Evolutionary conservation across 768 basidiomycete species (phyloP).

Genomic region (Scleroderma bovista): DNA sequence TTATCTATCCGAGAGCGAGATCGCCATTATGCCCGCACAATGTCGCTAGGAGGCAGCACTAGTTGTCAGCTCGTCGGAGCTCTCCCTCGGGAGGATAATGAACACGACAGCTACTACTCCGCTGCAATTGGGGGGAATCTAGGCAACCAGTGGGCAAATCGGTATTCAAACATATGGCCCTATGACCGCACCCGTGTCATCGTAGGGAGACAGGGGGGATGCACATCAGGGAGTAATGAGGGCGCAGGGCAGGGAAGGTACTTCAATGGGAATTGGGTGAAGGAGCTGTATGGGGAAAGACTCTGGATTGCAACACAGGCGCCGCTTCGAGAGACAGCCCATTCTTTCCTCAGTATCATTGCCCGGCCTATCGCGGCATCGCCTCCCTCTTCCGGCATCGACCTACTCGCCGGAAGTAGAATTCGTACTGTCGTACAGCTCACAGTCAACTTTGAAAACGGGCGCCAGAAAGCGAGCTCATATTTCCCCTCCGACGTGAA

Average conservation of each 20-base stretch:
- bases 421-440: constrained; percentile 80
- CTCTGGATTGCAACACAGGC: constrained; percentile 89
- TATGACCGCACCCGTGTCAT: constrained; percentile 79
- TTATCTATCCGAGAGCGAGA: neutral
- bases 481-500: constrained; percentile 70
- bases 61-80: neutral
- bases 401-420: constrained; percentile 33
- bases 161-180: constrained; percentile 68
- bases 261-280: constrained; percentile 84
- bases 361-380: constrained; percentile 38
- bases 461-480: constrained; percentile 65
- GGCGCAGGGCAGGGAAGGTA: constrained; percentile 43
- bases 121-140: constrained; percentile 43
- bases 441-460: constrained; percentile 65
- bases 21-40: neutral
- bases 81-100: constrained; percentile 6
- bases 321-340: constrained; percentile 61
- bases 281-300: constrained; percentile 62
- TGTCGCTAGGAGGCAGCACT: constrained; percentile 13
- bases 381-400: constrained; percentile 27
- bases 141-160: constrained; percentile 48
- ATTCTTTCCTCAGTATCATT: constrained; percentile 73
- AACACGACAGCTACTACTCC: constrained; percentile 47
- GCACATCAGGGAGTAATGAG: constrained; percentile 14
- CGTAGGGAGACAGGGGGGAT: constrained; percentile 28